Conservation (phyloP, 202 grass and related monocot genomes). For the Schoenoplectus triqueter region DNA sequence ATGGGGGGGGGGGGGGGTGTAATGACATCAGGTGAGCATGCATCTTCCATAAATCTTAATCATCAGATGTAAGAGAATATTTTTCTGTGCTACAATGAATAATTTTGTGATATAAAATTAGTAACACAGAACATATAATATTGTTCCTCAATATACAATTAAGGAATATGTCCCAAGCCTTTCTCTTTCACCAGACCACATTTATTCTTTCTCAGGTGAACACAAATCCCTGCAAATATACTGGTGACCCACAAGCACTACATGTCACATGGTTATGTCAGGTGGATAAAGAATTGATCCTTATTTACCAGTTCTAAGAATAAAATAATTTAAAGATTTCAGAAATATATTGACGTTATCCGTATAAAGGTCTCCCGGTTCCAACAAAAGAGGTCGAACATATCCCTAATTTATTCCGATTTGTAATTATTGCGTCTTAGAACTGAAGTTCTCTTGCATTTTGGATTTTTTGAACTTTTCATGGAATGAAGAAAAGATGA, state of each 20-base stretch:
- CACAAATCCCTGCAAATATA: conserved; percentile 35
- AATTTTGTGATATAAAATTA: not conserved
- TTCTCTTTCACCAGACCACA: conserved; percentile 30
- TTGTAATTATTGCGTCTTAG: not conserved
- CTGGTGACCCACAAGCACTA: conserved; percentile 29
- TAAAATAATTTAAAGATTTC: not conserved
- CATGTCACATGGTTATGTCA: conserved; percentile 30
- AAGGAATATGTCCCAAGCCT: conserved; percentile 20
- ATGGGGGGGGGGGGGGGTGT: not conserved
- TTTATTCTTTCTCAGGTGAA: conserved; percentile 29
- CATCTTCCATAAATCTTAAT: conserved; percentile 33
- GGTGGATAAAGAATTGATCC: conserved; percentile 25
- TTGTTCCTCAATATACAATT: not conserved
- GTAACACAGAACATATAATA: not conserved
- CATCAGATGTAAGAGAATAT: conserved; percentile 27
- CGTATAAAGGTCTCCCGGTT: not conserved
- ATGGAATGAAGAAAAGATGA: not conserved
- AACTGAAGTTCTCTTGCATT: not conserved
- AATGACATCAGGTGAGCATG: conserved; percentile 40
- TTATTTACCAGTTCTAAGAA: conserved; percentile 22
- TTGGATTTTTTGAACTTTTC: conserved; percentile 5
- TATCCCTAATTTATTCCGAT: not conserved
- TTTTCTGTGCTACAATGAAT: conserved; percentile 23
- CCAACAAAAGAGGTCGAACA: conserved; percentile 8
- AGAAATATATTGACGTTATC: conserved; percentile 14